phyloP scores from a whole-genome alignment of 345 rosid species.

The Citrus trifoliata region DNA sequence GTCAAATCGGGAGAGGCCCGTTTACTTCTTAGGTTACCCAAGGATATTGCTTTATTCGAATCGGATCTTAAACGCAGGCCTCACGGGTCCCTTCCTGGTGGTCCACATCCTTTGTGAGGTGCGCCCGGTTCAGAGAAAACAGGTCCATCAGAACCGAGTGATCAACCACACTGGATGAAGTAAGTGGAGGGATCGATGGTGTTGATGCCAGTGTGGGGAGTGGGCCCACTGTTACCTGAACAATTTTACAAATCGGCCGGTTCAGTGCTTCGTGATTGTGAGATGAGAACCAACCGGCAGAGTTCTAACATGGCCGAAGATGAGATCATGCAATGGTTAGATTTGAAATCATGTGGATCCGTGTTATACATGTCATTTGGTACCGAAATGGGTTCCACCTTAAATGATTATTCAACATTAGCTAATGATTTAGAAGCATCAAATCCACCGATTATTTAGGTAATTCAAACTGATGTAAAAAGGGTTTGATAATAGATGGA shows the following conservation, averaged over 20 bases:
- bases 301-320: slow-evolving; percentile 30
- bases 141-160: too few species aligned
- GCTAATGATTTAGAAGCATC: neutral
- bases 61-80: too few species aligned
- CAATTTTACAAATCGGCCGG: too few species aligned
- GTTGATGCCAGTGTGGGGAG: neutral
- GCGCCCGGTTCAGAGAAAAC: too few species aligned
- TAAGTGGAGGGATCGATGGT: too few species aligned
- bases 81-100: too few species aligned
- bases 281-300: slow-evolving; percentile 22
- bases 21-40: slow-evolving; percentile 2
- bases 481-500: too few species aligned
- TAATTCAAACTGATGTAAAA: too few species aligned
- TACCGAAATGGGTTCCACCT: too few species aligned
- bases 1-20: slow-evolving; percentile 28
- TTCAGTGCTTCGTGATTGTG: slow-evolving; percentile 27
- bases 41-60: slow-evolving; percentile 19
- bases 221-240: too few species aligned
- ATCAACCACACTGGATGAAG: too few species aligned
- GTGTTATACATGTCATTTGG: slow-evolving; percentile 17
- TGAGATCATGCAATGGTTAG: slow-evolving; percentile 28
- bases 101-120: too few species aligned
- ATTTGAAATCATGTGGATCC: slow-evolving; percentile 33
- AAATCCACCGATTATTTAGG: neutral
- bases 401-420: slow-evolving; percentile 27